Base-by-base conservation (phyloP, 2,329 filamentous ascomycete genomes). In the Fusarium cyanostomum region DNA sequence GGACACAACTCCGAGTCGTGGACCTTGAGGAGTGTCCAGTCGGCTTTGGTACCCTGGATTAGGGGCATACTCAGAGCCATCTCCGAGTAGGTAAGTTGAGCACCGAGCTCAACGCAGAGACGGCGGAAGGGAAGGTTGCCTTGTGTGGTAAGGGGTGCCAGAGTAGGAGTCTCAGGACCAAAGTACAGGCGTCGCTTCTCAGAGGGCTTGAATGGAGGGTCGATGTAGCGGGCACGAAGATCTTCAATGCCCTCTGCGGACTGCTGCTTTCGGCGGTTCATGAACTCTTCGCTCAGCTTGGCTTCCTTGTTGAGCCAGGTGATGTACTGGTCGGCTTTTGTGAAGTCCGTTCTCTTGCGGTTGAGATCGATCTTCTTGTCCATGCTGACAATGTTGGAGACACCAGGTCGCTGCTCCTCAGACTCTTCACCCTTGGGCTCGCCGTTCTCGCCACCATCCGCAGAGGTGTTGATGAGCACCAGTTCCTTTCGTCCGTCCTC, bases 101-200 rank as follows among this genome's bases (percentile, higher is more conserved):
- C 94, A 31, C 95, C 95, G 21, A 98, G 84, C 52, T 94, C 90
- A 11, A 92, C 89, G 72, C 94, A 97, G 27, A 99, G 86, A 45
- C 95, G 87, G 54, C 95, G 89, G 81, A 97, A 99, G 1, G 95
- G 95, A 43, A 98, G 83, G 71, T 99, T 99, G 41, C 95, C 95
- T 78, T 98, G 95, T 0, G 95, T 99, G 1, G 95, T 99, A 44
- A 99, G 83, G 31, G 95, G 95, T 5, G 95, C 95, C n/a, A 99
- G 82, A 10, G 94, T 87, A 1, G 95, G 95, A 2, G 95, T 99
- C 75, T 98, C 94, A 1, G 89, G 87, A 7, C 94, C 94, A 76
- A 98, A 98, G 79, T 99, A 98, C 53, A 99, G 83, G 46, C 89
- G 88, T 56, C 95, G 87, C 81, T 99, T 99, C 79, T 99, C 95